Evolutionary conservation across 805 yeast species (phyloP).

Genomic region (Suhomyces emberorum): DNA sequence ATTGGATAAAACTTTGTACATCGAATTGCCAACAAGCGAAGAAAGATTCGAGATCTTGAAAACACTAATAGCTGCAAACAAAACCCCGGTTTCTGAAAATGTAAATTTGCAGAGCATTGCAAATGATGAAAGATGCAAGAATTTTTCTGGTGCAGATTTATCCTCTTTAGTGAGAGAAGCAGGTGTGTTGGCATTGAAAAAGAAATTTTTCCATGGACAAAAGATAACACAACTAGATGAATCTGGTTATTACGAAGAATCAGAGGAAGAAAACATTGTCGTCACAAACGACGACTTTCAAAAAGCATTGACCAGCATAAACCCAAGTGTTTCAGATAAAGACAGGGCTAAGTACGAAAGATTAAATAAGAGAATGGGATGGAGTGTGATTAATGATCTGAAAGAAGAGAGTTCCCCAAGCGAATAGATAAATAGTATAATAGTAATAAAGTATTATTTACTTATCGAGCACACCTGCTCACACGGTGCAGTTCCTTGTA

Average conservation of each 20-base stretch:
- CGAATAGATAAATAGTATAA: too few species aligned
- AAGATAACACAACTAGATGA: conserved; percentile 37
- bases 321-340: conserved; percentile 86
- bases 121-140: conserved; percentile 74
- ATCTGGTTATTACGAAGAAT: conserved; percentile 35
- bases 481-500: too few species aligned
- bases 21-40: conserved; percentile 75
- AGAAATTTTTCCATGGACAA: conserved; percentile 55
- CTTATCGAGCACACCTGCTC: too few species aligned
- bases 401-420: neutral
- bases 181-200: conserved; percentile 82
- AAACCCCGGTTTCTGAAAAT: conserved; percentile 65
- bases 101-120: conserved; percentile 67
- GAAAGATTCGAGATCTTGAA: conserved; percentile 81
- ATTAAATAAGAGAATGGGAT: conserved; percentile 70
- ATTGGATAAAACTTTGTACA: conserved; percentile 86
- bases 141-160: conserved; percentile 94
- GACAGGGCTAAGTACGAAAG: conserved; percentile 77
- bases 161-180: conserved; percentile 92
- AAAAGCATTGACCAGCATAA: conserved; percentile 67
- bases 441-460: too few species aligned
- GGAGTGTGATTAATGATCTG: conserved; percentile 46
- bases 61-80: conserved; percentile 67
- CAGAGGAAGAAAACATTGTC: conserved; percentile 35
- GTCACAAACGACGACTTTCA: conserved; percentile 70